These are phyloP conservation scores for Primulina huaijiensis DNA, from an alignment of 257 asterid species.

Conservation along the genomic window DNA sequence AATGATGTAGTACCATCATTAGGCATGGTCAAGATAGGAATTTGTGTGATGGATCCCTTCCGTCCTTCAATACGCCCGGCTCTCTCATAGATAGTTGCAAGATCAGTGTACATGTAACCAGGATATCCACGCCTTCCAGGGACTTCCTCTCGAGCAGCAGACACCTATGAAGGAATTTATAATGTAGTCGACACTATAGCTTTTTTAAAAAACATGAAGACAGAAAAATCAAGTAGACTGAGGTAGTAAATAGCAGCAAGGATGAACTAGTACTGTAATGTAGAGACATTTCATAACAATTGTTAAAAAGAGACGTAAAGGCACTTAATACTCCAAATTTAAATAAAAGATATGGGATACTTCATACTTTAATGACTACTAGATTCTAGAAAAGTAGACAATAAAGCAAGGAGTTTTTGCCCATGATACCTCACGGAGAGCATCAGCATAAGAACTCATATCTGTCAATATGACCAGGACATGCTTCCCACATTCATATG, in stretches of 20 bases:
- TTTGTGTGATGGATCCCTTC: slow-evolving; percentile 76
- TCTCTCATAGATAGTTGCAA: slow-evolving; percentile 78
- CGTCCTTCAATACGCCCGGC: slow-evolving; percentile 86
- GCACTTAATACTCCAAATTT: slow-evolving; percentile 1
- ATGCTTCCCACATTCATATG: slow-evolving; percentile 96
- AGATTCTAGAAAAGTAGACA: slow-evolving; percentile 14
- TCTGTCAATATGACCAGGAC: slow-evolving; percentile 98
- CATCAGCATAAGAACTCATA: slow-evolving; percentile 99
- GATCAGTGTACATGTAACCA: slow-evolving; percentile 81
- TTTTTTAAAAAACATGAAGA: not conserved
- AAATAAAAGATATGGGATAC: not conserved
- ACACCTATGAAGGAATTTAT: slow-evolving; percentile 38
- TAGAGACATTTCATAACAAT: slow-evolving; percentile 4
- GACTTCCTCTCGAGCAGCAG: slow-evolving; percentile 84
- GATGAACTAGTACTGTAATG: not conserved
- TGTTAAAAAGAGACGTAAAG: not conserved
- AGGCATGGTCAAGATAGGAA: slow-evolving; percentile 80
- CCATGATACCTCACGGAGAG: slow-evolving; percentile 90
- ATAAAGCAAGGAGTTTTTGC: slow-evolving; percentile 17
- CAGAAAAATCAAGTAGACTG: not conserved
- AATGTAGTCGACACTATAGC: not conserved
- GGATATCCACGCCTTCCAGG: slow-evolving; percentile 93
- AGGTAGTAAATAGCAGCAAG: not conserved
- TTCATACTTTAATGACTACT: slow-evolving; percentile 9
- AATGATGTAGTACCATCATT: slow-evolving; percentile 50